phyloP scores from a whole-genome alignment of 495 filamentous ascomycete genomes.

The Saxophila tyrrhenica region DNA sequence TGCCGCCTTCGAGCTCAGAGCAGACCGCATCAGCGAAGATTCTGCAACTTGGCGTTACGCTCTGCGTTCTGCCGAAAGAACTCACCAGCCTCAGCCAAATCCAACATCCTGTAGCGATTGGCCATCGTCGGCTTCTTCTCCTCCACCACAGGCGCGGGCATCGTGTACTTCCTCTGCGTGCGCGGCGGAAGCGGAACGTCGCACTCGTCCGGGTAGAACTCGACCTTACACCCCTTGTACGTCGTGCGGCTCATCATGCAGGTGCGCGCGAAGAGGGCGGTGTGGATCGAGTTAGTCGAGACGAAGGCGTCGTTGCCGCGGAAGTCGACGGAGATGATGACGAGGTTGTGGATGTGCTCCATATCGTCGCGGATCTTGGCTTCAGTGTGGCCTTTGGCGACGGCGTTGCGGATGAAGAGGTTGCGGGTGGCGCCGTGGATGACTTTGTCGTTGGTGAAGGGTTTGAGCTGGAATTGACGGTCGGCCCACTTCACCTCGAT shows the following conservation, averaged over 20 bases:
- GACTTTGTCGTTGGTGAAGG: slow-evolving; percentile 56
- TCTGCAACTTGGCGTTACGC: too few species aligned
- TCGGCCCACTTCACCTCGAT: slow-evolving; percentile 61
- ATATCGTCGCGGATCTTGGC: slow-evolving; percentile 57
- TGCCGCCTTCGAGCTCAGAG: too few species aligned
- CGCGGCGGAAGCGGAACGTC: slow-evolving; percentile 43
- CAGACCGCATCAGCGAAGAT: too few species aligned
- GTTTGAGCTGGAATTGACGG: slow-evolving; percentile 57
- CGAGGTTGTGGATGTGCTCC: slow-evolving; percentile 71
- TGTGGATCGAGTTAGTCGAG: slow-evolving; percentile 66
- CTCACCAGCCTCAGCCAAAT: slow-evolving; percentile 43
- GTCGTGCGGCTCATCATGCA: slow-evolving; percentile 66
- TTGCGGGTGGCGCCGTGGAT: slow-evolving; percentile 66
- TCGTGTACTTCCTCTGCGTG: slow-evolving; percentile 21
- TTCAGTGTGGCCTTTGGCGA: slow-evolving; percentile 45
- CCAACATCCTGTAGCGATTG: slow-evolving; percentile 58
- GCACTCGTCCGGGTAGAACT: slow-evolving; percentile 67
- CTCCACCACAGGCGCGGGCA: slow-evolving; percentile 25
- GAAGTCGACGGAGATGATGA: slow-evolving; percentile 56
- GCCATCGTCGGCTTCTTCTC: slow-evolving; percentile 31
- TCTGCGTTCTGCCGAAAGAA: too few species aligned
- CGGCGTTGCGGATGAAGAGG: slow-evolving; percentile 50
- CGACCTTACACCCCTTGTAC: slow-evolving; percentile 66
- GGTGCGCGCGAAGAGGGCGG: slow-evolving; percentile 59
- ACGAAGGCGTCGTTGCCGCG: slow-evolving; percentile 48